These are phyloP conservation scores for Tetrahymena thermophila DNA, from an alignment of 73 alveolate species.

Conservation along the genomic window DNA sequence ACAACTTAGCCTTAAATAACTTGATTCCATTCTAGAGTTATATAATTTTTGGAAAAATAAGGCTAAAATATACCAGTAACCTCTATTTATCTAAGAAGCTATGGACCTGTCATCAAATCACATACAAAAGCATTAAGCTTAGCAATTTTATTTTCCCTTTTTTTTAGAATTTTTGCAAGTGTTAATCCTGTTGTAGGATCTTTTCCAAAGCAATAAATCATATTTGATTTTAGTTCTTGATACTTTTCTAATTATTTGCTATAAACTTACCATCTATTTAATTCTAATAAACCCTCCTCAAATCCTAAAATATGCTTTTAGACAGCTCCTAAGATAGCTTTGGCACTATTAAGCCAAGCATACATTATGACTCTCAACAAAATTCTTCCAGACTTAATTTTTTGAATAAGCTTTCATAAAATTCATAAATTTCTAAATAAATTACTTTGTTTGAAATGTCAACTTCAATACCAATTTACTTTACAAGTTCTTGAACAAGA, in stretches of 20 bases:
- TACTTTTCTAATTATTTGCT: not conserved
- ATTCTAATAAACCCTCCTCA: not conserved
- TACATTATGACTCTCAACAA: not conserved
- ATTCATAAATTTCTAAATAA: not conserved
- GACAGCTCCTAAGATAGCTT: not conserved
- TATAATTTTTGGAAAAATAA: not conserved
- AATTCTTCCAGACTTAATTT: not conserved
- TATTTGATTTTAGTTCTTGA: not conserved
- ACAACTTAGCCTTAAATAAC: not conserved
- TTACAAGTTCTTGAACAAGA: not conserved
- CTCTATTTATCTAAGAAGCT: not conserved
- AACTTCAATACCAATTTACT: not conserved
- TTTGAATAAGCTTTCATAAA: not conserved
- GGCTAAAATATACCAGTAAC: not conserved
- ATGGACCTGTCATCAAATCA: not conserved
- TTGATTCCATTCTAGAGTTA: not conserved
- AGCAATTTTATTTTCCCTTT: not conserved
- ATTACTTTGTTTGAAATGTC: not conserved
- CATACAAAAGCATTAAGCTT: not conserved
- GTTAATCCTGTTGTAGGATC: not conserved
- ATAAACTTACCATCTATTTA: not conserved
- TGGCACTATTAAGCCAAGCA: not conserved
- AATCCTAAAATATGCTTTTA: not conserved
- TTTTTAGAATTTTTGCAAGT: not conserved
- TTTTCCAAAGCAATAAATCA: not conserved